phyloP scores from a whole-genome alignment of 257 asterid species.

The Oldenlandia corymbosa region DNA sequence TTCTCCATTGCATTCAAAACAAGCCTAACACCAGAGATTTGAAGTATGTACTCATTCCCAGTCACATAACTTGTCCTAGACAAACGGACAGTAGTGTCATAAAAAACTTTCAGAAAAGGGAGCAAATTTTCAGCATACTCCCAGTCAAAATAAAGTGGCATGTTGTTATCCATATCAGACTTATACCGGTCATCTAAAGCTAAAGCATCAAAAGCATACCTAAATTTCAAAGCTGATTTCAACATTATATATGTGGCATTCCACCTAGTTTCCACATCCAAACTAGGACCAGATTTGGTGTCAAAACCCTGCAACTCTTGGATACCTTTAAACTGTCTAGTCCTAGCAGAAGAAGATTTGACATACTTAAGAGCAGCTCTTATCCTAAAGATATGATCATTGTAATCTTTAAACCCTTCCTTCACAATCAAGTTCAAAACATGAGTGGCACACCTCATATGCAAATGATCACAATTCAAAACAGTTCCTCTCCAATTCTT shows the following conservation, averaged over 20 bases:
- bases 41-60: not conserved
- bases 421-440: not conserved
- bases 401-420: not conserved
- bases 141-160: not conserved
- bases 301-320: not conserved
- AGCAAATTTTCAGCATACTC: not conserved
- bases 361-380: not conserved
- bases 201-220: not conserved
- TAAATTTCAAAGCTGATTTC: not conserved
- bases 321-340: not conserved
- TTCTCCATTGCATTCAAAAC: not conserved
- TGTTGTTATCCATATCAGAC: not conserved
- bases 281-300: not conserved
- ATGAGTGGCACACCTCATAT: not conserved
- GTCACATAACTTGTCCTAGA: not conserved
- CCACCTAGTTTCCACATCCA: not conserved
- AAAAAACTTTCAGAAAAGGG: not conserved
- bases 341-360: not conserved
- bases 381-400: not conserved
- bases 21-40: not conserved
- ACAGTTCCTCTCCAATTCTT: not conserved
- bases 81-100: not conserved
- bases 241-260: not conserved
- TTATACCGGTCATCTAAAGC: not conserved
- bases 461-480: not conserved